These are phyloP conservation scores for Mimosa pudica DNA, from an alignment of 306 rosid genomes.

Conservation along the genomic window DNA sequence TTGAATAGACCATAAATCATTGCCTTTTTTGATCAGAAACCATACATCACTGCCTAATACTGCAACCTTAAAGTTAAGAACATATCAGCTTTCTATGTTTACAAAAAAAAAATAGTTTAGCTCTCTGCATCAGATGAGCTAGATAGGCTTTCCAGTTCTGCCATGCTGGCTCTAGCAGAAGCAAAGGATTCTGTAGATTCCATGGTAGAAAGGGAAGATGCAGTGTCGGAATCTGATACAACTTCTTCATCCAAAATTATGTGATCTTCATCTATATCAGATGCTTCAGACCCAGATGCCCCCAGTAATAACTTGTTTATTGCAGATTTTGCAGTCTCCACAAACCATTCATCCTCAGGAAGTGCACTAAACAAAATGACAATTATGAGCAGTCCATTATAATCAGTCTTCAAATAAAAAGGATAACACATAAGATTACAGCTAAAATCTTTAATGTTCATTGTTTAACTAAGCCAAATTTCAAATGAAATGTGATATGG, in stretches of 20 bases:
- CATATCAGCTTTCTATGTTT: not conserved
- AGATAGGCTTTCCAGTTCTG: slow-evolving; percentile 84
- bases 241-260: slow-evolving; percentile 51
- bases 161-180: slow-evolving; percentile 95
- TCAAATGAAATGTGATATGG: not conserved
- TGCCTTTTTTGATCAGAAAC: not conserved
- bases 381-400: slow-evolving; percentile 31
- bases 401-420: not conserved
- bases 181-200: slow-evolving; percentile 86
- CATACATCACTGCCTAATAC: not conserved
- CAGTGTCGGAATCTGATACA: slow-evolving; percentile 69
- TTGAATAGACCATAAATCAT: not conserved
- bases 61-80: not conserved
- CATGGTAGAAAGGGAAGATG: slow-evolving; percentile 70
- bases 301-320: slow-evolving; percentile 73
- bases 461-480: not conserved
- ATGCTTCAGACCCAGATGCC: slow-evolving; percentile 77
- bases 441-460: not conserved
- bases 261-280: slow-evolving; percentile 80
- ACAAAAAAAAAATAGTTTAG: slow-evolving; percentile 17
- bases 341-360: slow-evolving; percentile 96
- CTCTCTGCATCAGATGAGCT: slow-evolving; percentile 63
- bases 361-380: slow-evolving; percentile 59
- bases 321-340: slow-evolving; percentile 83
- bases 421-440: not conserved